Evolutionary conservation across 2,329 filamentous ascomycete species (phyloP).

Genomic region (Aspergillus viridinutans): DNA sequence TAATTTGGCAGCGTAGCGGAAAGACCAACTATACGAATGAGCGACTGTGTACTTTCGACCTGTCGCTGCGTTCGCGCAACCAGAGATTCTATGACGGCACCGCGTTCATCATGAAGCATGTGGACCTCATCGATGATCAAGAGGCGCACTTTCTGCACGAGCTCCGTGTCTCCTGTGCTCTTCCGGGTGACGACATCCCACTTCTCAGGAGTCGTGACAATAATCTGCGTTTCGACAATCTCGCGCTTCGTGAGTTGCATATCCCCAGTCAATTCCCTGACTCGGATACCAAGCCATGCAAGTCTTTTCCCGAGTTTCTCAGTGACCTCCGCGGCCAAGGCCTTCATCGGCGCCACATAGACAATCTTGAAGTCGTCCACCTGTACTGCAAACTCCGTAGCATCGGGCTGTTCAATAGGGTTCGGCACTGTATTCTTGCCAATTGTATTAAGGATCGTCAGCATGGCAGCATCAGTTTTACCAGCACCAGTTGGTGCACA

Average conservation of each 20-base stretch:
- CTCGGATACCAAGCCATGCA: conserved; percentile 88
- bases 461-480: conserved; percentile 98
- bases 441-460: conserved; percentile 87
- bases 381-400: conserved; percentile 76
- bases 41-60: conserved; percentile 94
- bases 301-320: conserved; percentile 89
- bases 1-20: conserved; percentile 97
- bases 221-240: conserved; percentile 93
- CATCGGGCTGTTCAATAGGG: conserved; percentile 67
- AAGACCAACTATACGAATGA: conserved; percentile 93
- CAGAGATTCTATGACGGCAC: conserved; percentile 90
- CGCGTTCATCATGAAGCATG: conserved; percentile 97
- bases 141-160: conserved; percentile 93
- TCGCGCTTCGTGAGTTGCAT: conserved; percentile 98
- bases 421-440: conserved; percentile 79
- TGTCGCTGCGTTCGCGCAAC: conserved; percentile 93
- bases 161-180: conserved; percentile 92
- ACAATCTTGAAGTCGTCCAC: conserved; percentile 94
- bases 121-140: conserved; percentile 98
- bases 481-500: conserved; percentile 96
- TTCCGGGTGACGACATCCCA: conserved; percentile 99
- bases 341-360: conserved; percentile 99
- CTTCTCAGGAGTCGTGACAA: conserved; percentile 97
- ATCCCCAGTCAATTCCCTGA: conserved; percentile 91
- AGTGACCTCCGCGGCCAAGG: conserved; percentile 90